Evolutionary conservation across 768 basidiomycete genomes (phyloP), one percentile per base, ranked within the genome.

Genomic region (Lactifluus piperatus): DNA sequence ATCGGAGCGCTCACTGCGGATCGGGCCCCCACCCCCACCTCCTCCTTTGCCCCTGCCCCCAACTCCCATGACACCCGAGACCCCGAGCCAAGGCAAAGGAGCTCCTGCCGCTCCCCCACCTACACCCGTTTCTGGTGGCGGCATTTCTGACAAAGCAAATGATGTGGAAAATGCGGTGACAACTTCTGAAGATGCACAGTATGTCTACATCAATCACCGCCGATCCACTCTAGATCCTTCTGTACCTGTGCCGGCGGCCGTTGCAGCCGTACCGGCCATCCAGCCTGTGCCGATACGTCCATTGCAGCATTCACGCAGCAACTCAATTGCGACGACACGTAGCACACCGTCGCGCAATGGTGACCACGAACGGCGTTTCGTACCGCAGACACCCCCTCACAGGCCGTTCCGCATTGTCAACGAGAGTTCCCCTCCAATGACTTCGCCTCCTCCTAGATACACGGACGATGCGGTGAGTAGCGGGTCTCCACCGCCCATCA

Each of bases 371-470:
- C 58, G 46, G n/a, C 52, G 59, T 18, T 5, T 2, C 14, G 43
- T 26, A 49, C 2, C 43, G 8, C 56, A 47, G 27, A 56, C 62
- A 3, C 54, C 62, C 2, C 55, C 57, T 6, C 48, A 51, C 18
- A 32, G 30, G 27, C 26, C 29, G 14, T 57, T 65, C 39, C 64
- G 64, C 32, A 55, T 65, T 18, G 55, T 65, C n/a, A 65, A 65
- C 32, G 39, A 22, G 10, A 51, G 54, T 3, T 5, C 43, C 4
- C 8, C 43, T 22, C 43, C 43, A 9, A 27, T 44, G 22, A 20
- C 7, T 24, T 64, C 64, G 5, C 62, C 64, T 2, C 64, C 62
- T 11, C 51, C 62, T 27, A 41, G 26, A 27, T 63, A 60, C 22
- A 45, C 34, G 9, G 53, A 57, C 4, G 14, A 56, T 44, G 41